Conservation (phyloP, 2,329 filamentous ascomycete genomes). For the Pseudophaeomoniella oleicola region DNA sequence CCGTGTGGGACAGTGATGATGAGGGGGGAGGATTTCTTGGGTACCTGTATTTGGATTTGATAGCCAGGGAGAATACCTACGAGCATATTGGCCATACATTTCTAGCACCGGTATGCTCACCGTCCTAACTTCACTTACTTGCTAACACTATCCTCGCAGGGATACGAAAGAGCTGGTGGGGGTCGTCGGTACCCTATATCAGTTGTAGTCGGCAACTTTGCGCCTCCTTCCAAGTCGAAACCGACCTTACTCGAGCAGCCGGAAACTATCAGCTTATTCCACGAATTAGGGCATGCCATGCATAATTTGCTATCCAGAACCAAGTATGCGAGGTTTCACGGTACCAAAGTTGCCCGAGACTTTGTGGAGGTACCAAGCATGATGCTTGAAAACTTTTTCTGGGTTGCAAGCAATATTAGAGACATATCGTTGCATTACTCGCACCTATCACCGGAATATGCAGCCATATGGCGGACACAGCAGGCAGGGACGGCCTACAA, state of each 20-base stretch:
- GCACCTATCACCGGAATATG: not conserved
- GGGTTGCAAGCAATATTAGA: conserved; percentile 48
- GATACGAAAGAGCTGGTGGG: conserved; percentile 51
- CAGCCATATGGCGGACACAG: not conserved
- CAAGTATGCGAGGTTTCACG: conserved; percentile 23
- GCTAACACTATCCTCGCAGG: conserved; percentile 15
- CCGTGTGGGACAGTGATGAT: conserved; percentile 59
- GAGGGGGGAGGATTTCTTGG: conserved; percentile 58
- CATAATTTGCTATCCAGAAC: conserved; percentile 52
- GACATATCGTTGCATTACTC: not conserved
- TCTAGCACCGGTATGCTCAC: conserved; percentile 40
- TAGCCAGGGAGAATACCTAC: conserved; percentile 40
- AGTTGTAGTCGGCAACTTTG: conserved; percentile 63
- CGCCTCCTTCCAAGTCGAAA: conserved; percentile 40
- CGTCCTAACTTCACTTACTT: not conserved
- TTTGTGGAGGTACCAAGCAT: conserved; percentile 60
- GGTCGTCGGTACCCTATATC: conserved; percentile 63
- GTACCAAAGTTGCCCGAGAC: conserved; percentile 51
- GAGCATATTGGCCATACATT: conserved; percentile 63
- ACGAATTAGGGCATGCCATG: conserved; percentile 44
- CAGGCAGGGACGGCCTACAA: not conserved
- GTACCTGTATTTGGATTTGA: conserved; percentile 46
- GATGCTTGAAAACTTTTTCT: conserved; percentile 67
- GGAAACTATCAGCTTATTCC: conserved; percentile 71
- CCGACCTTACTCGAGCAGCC: conserved; percentile 69